Conservation (phyloP, 305 asterid genomes). For the Fraxinus dipetala region DNA sequence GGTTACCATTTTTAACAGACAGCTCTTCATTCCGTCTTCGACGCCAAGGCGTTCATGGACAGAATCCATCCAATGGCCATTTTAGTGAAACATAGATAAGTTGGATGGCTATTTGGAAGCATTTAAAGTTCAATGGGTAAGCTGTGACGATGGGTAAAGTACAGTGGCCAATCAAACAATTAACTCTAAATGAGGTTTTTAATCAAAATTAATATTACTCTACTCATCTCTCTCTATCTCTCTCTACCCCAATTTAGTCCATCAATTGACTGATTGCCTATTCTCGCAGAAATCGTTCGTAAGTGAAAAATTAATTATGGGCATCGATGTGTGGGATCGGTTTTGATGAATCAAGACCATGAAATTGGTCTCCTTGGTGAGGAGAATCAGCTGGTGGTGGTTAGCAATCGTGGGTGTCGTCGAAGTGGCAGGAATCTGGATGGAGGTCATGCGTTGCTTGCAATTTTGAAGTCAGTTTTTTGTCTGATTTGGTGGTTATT, state of each 20-base stretch:
- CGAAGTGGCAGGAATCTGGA: neutral
- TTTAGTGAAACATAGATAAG: too few relatives aligned
- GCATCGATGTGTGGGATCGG: neutral
- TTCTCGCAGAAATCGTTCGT: too few relatives aligned
- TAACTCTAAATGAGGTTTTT: neutral
- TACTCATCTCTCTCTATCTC: neutral
- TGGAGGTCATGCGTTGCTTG: neutral
- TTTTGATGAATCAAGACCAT: neutral
- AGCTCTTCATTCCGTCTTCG: too few relatives aligned
- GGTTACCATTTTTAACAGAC: too few relatives aligned
- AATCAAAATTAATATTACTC: neutral
- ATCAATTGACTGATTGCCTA: too few relatives aligned
- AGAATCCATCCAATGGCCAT: too few relatives aligned
- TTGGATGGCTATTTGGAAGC: too few relatives aligned
- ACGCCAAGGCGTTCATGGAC: too few relatives aligned
- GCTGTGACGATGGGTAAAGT: too few relatives aligned
- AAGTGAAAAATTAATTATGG: neutral
- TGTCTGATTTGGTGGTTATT: neutral
- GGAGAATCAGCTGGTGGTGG: neutral
- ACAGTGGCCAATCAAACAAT: too few relatives aligned
- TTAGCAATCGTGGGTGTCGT: too few relatives aligned
- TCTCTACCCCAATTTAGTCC: neutral
- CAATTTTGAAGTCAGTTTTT: neutral
- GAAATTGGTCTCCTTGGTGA: neutral
- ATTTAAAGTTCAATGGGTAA: too few relatives aligned